These are phyloP conservation scores for Neodidymelliopsis sp. DNA, from an alignment of 2,329 filamentous ascomycete genomes.

Conservation along the genomic window DNA sequence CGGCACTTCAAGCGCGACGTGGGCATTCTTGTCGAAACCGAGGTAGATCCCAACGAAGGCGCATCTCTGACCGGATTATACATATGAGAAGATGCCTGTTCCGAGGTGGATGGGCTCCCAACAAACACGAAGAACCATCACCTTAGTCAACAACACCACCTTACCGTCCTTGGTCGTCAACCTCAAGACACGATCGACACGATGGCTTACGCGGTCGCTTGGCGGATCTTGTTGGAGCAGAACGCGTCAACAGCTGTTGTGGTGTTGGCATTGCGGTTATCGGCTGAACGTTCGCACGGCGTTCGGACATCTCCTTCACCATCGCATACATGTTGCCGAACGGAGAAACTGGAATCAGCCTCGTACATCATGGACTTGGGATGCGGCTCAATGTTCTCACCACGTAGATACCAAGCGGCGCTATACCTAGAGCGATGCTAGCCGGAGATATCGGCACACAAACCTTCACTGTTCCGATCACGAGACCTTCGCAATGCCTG, in stretches of 20 bases:
- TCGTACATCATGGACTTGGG: constrained; percentile 1
- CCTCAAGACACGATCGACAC: constrained; percentile 1
- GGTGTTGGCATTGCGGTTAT: not conserved
- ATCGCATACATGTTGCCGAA: constrained; percentile 7
- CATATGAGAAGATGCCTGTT: not conserved
- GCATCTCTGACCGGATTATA: constrained; percentile 9
- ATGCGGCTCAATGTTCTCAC: constrained; percentile 22
- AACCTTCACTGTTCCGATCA: constrained; percentile 12
- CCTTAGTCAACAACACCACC: too few species aligned
- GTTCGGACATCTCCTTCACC: not conserved
- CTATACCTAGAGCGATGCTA: constrained; percentile 13
- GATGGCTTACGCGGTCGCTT: constrained; percentile 1
- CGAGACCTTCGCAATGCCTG: constrained; percentile 21
- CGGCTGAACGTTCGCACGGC: not conserved
- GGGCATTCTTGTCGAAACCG: constrained; percentile 16
- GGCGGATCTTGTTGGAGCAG: not conserved
- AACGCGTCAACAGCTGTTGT: not conserved
- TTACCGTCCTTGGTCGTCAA: not conserved
- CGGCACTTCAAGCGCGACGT: constrained; percentile 39
- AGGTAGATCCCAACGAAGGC: constrained; percentile 4
- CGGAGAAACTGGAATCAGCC: constrained; percentile 15
- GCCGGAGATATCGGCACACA: constrained; percentile 22
- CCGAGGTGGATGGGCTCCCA: too few species aligned
- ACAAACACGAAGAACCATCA: too few species aligned
- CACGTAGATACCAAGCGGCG: constrained; percentile 18